Evolutionary conservation across 2,329 filamentous ascomycete genomes (phyloP).

Genomic region (Fusarium protoensiforme): DNA sequence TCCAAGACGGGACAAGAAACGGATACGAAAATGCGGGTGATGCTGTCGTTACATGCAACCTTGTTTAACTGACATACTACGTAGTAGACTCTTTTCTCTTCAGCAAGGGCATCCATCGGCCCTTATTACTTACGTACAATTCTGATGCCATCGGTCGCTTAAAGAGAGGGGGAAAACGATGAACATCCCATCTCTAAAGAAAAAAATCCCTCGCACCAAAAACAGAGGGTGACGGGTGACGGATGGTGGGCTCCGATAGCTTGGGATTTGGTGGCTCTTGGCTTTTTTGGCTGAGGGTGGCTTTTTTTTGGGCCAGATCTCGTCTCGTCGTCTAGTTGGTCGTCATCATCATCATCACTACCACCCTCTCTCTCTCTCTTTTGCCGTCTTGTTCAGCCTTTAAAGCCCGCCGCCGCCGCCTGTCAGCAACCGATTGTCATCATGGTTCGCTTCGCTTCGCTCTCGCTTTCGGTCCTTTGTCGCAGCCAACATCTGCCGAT

Average conservation of each 20-base stretch:
- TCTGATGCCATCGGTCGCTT: slow-evolving; percentile 5
- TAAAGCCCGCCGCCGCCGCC: not conserved
- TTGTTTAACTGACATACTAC: not conserved
- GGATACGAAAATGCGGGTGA: not conserved
- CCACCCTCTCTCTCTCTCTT: not conserved
- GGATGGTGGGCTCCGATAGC: slow-evolving; percentile 12
- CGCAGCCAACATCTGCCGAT: not conserved
- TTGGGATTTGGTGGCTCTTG: not conserved
- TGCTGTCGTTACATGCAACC: not conserved
- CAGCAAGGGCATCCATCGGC: not conserved
- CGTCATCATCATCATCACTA: not conserved
- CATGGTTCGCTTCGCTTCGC: not conserved
- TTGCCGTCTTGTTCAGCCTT: not conserved
- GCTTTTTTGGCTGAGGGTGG: not conserved
- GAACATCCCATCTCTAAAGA: not conserved
- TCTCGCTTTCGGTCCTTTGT: slow-evolving; percentile 22
- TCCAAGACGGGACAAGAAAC: not conserved
- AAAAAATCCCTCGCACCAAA: slow-evolving; percentile 22
- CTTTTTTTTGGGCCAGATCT: not conserved
- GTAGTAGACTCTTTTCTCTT: not conserved
- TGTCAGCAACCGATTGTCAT: not conserved
- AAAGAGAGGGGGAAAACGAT: slow-evolving; percentile 22
- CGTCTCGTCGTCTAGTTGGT: not conserved
- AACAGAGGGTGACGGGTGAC: slow-evolving; percentile 10
- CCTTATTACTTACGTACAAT: not conserved